phyloP scores from a whole-genome alignment of 345 rosid species.

The Corchorus olitorius region DNA sequence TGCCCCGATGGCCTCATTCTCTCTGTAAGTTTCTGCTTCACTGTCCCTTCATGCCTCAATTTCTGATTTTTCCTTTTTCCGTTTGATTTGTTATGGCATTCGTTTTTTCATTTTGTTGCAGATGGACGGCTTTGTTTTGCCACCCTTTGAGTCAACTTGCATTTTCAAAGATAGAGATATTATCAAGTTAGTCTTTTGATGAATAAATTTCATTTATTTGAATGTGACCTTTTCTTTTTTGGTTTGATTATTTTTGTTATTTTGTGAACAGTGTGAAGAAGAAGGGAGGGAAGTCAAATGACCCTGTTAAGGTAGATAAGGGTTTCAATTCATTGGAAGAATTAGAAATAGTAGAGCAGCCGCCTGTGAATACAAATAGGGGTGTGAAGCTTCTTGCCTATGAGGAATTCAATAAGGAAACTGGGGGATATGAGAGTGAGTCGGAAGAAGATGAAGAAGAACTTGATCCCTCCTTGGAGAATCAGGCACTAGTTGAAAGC shows the following conservation, averaged over 20 bases:
- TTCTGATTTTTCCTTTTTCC: not conserved
- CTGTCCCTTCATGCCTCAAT: constrained; percentile 26
- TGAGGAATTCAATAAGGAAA: constrained; percentile 72
- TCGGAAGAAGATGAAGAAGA: constrained; percentile 49
- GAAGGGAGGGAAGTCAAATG: constrained; percentile 42
- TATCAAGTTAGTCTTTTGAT: constrained; percentile 53
- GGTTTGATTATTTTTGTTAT: not conserved
- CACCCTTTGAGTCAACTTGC: constrained; percentile 75
- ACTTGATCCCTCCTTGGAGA: constrained; percentile 26
- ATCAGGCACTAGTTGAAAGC: constrained; percentile 30
- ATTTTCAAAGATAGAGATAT: constrained; percentile 80
- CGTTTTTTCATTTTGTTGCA: constrained; percentile 34
- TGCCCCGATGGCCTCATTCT: constrained; percentile 81
- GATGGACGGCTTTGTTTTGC: constrained; percentile 95
- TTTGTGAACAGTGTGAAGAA: constrained; percentile 57
- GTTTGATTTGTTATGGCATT: constrained; percentile 14
- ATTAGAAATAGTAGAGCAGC: constrained; percentile 44
- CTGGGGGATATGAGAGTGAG: constrained; percentile 65
- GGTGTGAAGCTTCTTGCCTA: constrained; percentile 50
- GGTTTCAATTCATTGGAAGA: constrained; percentile 36
- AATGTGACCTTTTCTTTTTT: not conserved
- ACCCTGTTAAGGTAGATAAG: constrained; percentile 28
- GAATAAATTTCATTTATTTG: not conserved
- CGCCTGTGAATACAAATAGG: constrained; percentile 25
- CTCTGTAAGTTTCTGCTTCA: constrained; percentile 44